A percentile compares a stretch with the other conserved stretches of the same genome.
These are phyloP conservation scores for Tolypocladium sp. DNA, from an alignment of 2,329 filamentous ascomycete genomes.

Conservation along the genomic window DNA sequence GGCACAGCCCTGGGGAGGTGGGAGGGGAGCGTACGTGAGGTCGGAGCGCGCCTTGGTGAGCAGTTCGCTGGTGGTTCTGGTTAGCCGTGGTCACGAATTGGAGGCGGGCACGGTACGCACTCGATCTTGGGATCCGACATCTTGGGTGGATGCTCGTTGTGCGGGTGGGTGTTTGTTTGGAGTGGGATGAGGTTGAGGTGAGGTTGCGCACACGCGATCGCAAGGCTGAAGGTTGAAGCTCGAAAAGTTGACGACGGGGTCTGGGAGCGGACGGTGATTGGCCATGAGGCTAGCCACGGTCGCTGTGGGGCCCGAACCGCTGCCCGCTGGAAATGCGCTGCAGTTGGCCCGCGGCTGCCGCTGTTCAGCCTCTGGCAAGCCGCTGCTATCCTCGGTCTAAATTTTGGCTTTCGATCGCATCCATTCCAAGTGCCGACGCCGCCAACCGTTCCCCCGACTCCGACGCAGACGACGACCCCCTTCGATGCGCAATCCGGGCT, in stretches of 20 bases:
- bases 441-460: background rate
- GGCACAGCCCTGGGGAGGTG: conserved; percentile 2
- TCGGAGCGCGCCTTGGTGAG: conserved; percentile 82
- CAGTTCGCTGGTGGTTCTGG: conserved; percentile 57
- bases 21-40: conserved; percentile 60
- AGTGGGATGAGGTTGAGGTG: conserved; percentile 9
- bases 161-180: conserved; percentile 7
- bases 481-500: conserved; percentile 23
- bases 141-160: conserved; percentile 6
- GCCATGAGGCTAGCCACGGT: conserved; percentile 2
- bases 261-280: conserved; percentile 15
- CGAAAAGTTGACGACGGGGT: conserved; percentile 18
- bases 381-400: conserved; percentile 15
- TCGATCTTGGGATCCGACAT: conserved; percentile 68
- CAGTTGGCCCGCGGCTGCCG: background rate
- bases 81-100: background rate
- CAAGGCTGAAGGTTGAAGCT: conserved; percentile 25
- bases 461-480: background rate
- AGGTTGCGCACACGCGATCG: conserved; percentile 9
- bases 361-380: conserved; percentile 5
- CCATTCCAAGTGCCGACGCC: background rate
- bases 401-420: conserved; percentile 10
- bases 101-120: conserved; percentile 32
- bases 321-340: background rate
- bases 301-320: background rate